phyloP scores from a whole-genome alignment of 2,329 filamentous ascomycete species.

The Ascocoryne sarcoides region DNA sequence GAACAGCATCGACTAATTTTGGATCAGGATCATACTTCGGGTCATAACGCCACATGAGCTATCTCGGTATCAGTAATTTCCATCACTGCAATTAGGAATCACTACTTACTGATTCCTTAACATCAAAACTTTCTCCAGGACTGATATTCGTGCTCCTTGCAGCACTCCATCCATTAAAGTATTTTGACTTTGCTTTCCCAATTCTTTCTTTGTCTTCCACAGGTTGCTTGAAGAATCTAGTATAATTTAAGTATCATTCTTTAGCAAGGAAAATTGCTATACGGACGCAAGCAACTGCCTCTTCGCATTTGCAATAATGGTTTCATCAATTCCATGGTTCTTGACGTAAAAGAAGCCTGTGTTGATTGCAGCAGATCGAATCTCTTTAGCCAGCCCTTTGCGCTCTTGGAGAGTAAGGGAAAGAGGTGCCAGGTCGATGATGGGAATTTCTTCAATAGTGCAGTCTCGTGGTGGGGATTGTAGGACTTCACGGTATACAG shows the following conservation, averaged over 20 bases:
- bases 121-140: conserved; percentile 39
- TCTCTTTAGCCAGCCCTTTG: conserved; percentile 30
- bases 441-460: conserved; percentile 35
- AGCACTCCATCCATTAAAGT: conserved; percentile 39
- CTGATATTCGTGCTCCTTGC: conserved; percentile 39
- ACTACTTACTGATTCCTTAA: conserved; percentile 35
- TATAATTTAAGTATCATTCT: conserved; percentile 2
- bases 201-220: conserved; percentile 34
- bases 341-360: conserved; percentile 41
- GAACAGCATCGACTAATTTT: conserved; percentile 33
- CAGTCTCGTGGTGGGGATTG: conserved; percentile 33
- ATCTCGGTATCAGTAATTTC: conserved; percentile 28
- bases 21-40: conserved; percentile 41
- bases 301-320: conserved; percentile 25
- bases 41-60: conserved; percentile 40
- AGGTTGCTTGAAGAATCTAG: conserved; percentile 41
- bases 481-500: conserved; percentile 36
- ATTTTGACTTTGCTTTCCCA: conserved; percentile 30
- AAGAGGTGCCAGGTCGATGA: conserved; percentile 35
- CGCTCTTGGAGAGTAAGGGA: conserved; percentile 30
- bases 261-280: background rate
- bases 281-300: conserved; percentile 23
- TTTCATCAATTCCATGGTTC: conserved; percentile 34
- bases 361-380: conserved; percentile 34
- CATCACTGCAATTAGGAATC: no score